Conservation (phyloP, 2,329 filamentous ascomycete species). For the Septoria petroselini region DNA sequence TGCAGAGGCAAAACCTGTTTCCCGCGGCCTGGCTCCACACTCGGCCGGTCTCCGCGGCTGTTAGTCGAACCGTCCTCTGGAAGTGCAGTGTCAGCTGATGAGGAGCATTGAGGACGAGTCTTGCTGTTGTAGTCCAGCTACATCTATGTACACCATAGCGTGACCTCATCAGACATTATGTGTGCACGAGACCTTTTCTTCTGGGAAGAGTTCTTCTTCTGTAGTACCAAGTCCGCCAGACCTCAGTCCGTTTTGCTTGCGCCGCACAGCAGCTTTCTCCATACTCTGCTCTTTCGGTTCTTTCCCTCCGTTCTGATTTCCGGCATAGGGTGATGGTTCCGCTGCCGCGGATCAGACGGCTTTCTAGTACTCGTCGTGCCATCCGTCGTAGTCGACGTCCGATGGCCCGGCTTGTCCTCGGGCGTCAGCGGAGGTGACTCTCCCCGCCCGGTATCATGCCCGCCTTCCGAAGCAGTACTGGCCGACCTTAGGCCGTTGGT, state of each 20-base stretch:
- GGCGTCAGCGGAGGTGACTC: constrained; percentile 12
- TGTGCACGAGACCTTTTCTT: background rate
- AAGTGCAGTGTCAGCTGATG: no score
- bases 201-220: background rate
- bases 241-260: background rate
- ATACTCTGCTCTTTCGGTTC: constrained; percentile 5
- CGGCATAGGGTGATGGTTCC: background rate
- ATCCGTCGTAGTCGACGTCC: constrained; percentile 13
- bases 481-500: background rate
- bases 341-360: background rate
- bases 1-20: no score
- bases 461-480: background rate
- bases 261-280: constrained; percentile 17
- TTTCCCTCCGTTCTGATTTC: background rate
- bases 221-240: no score
- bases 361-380: constrained; percentile 9
- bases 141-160: no score
- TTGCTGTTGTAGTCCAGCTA: no score
- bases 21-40: no score
- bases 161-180: no score
- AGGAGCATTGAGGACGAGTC: no score
- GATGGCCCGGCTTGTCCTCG: constrained; percentile 11
- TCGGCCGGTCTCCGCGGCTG: no score
- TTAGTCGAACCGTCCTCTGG: no score
- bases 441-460: background rate